Evolutionary conservation across 2,329 filamentous ascomycete genomes (phyloP), one percentile per base, ranked within the genome.

Genomic region (Didymellaceae sp.): DNA sequence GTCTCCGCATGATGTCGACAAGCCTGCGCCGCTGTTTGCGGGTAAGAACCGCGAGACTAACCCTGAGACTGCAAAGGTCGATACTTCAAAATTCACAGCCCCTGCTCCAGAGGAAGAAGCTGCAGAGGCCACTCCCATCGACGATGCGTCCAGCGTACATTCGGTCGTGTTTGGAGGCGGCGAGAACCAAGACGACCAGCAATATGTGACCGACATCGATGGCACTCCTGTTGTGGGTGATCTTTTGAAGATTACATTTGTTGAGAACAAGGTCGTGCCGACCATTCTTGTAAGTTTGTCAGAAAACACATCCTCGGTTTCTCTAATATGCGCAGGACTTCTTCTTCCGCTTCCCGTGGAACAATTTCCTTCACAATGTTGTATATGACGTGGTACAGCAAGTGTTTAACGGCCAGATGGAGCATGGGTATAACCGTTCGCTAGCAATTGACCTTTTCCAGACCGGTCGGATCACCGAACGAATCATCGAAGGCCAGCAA

Each of bases 371-470:
- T 34, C 94, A 99, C 76, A 99, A 99, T 68, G 94, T 99, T 33
- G 94, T 99, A 38, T 99, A 99, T 71, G 94, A 99, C 72, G 92
- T 99, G 67, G 90, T 99, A 33, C 94, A 99, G 73, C 94, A 99
- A 77, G 94, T 99, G 1, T 97, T 99, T 74, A 99, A 99, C 70
- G 94, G 94, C 7, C 91, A 91, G 0, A 96, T 99, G 89, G 93
- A 97, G 63, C 88, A 91, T 53, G 92, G 94, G 21, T 97, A 88
- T 76, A 99, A 99, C 74, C 87, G 90, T 9, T 87, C 86, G 38
- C 79, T 99, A 42, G 93, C 94, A 10, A 88, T 97, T 52, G 93
- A 96, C 60, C 84, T 99, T 16, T 99, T 99, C 65, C 90, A 96
- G 68, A 88, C 86, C 40, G 93, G 92, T 11, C 87, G 91, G 58